Conservation (phyloP, 2,329 filamentous ascomycete species). For the Ophiocordyceps camponoti-rufipedis region DNA sequence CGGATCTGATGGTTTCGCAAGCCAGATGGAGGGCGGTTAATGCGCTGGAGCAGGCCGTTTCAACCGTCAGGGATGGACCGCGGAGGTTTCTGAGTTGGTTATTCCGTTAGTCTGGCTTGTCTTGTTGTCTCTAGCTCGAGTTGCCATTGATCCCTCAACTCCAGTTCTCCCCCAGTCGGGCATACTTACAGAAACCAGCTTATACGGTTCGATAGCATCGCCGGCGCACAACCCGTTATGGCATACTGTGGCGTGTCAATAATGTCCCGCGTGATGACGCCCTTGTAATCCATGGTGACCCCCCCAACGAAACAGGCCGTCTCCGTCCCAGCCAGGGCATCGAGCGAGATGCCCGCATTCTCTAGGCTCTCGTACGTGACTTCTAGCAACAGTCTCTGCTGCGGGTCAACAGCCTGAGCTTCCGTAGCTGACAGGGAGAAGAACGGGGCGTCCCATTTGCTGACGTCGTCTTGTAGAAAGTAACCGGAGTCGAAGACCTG, state of each 20-base stretch:
- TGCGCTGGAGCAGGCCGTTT: conserved; percentile 33
- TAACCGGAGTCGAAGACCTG: neutral
- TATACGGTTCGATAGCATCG: conserved; percentile 6
- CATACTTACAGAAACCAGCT: too few species aligned
- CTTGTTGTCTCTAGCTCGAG: too few species aligned
- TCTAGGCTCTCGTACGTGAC: neutral
- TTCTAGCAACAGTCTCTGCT: neutral
- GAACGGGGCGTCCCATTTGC: neutral
- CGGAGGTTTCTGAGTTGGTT: conserved; percentile 23
- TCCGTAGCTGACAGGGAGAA: too few species aligned
- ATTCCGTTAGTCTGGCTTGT: too few species aligned
- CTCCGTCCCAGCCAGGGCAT: neutral
- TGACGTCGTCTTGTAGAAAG: neutral
- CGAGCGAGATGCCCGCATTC: neutral
- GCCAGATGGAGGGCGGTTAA: conserved; percentile 31
- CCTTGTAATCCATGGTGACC: neutral
- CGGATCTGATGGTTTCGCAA: too few species aligned
- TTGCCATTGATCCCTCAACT: too few species aligned
- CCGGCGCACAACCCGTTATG: neutral
- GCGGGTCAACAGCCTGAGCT: neutral
- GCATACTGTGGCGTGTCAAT: neutral
- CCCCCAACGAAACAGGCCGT: neutral
- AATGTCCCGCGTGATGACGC: neutral
- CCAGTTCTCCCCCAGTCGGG: too few species aligned
- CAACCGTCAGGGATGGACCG: conserved; percentile 31